Evolutionary conservation across 208 protist genomes (phyloP), one percentile per base, ranked within the genome.

Genomic region (Leishmania mexicana): DNA sequence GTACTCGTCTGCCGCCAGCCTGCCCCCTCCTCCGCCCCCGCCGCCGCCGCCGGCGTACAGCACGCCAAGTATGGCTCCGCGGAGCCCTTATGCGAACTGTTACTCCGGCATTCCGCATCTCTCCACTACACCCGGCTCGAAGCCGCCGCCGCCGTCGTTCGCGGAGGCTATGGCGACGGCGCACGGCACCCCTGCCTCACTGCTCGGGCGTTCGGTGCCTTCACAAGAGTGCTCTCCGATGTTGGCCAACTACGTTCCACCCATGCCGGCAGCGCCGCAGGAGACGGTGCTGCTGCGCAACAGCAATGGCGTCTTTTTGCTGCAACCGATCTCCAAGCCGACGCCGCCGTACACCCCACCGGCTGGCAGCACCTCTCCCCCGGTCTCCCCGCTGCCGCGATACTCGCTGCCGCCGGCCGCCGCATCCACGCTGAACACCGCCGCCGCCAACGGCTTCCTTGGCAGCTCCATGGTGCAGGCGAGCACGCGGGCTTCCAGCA

Each of bases 281-380:
- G 94, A 97, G 72, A 83, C 88, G 17, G 91, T 97, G 79, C 79
- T 97, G 38, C 84, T 97, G 65, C 92, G 94, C 82, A 97, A 95
- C 81, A 75, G 81, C 51, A 91, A 96, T 78, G 94, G 94, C n/a
- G 88, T 97, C 10, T 97, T 97, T 78, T 76, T 97, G 31, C 84
- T 97, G 80, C 86, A 93, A 57, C 89, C 92, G 5, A 67, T 89
- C 47, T 86, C 87, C 38, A 90, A 92, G 81, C 84, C 87, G 17
- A 91, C 89, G 62, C 92, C 92, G 80, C 92, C 90, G 67, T 97
- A 95, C 89, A 94, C 90, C 11, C 92, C 94, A 35, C 87, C 58
- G 35, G 81, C 73, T 68, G 81, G 81, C 51, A 79, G 79, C 82
- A 78, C 80, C 35, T 86, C 89, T 13, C 91, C 94, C 45, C 92